These are phyloP conservation scores for Phyllosticta citriasiana DNA, from an alignment of 2,329 filamentous ascomycete species.

Conservation along the genomic window DNA sequence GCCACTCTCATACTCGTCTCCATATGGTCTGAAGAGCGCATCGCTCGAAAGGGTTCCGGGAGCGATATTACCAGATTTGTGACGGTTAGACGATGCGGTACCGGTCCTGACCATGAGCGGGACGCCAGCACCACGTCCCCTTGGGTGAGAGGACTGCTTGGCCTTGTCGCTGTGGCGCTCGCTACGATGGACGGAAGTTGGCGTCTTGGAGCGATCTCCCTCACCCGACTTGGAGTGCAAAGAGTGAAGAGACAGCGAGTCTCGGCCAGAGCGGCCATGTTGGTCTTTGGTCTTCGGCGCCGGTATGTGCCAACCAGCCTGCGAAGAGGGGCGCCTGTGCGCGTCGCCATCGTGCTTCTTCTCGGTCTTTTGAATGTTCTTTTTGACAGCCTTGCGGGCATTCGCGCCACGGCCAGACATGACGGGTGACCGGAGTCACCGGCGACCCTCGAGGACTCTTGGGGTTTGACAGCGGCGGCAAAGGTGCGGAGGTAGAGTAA, in stretches of 20 bases:
- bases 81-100: neutral
- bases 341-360: slow-evolving; percentile 26
- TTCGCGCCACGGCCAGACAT: slow-evolving; percentile 33
- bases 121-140: slow-evolving; percentile 30
- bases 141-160: slow-evolving; percentile 28
- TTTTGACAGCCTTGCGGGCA: slow-evolving; percentile 29
- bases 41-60: neutral
- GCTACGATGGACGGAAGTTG: neutral
- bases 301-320: neutral
- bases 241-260: slow-evolving; percentile 9
- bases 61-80: neutral
- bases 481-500: neutral
- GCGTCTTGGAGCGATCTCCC: neutral
- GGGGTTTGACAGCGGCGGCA: neutral
- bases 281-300: neutral
- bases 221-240: slow-evolving; percentile 12
- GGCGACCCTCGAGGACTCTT: neutral
- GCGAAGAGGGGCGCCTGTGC: neutral
- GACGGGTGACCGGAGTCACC: neutral
- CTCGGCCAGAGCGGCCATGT: neutral
- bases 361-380: slow-evolving; percentile 31
- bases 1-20: slow-evolving; percentile 3
- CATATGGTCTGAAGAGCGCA: slow-evolving; percentile 8
- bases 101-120: slow-evolving; percentile 20
- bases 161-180: slow-evolving; percentile 19